phyloP scores from a whole-genome alignment of 208 protist genomes.

The Acanthamoeba royreba region DNA sequence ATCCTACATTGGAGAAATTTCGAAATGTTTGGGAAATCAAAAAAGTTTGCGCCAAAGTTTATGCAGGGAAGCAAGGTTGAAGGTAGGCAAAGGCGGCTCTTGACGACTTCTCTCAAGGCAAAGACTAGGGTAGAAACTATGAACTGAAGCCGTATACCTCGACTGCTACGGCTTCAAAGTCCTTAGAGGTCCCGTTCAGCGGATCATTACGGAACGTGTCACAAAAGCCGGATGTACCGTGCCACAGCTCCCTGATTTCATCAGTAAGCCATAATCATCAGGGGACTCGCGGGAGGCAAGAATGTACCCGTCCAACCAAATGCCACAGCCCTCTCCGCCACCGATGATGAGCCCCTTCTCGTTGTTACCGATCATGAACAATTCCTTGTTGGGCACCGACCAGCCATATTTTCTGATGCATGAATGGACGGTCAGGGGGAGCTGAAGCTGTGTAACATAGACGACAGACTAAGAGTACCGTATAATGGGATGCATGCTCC shows the following conservation, averaged over 20 bases:
- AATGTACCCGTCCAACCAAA: neutral
- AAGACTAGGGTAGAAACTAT: neutral
- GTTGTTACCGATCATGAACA: conserved; percentile 30
- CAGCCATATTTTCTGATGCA: neutral
- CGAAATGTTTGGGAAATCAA: too few relatives aligned
- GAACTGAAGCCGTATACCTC: neutral
- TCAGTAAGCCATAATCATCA: neutral
- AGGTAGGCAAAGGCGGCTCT: too few relatives aligned
- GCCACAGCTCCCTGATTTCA: neutral
- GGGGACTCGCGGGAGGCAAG: neutral
- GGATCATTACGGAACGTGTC: neutral
- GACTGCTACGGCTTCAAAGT: neutral
- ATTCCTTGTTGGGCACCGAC: neutral
- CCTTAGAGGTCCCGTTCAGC: neutral
- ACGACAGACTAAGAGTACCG: neutral
- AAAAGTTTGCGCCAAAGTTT: too few relatives aligned
- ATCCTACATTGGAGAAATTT: too few relatives aligned
- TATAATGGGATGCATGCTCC: neutral
- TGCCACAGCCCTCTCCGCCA: neutral
- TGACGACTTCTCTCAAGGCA: neutral
- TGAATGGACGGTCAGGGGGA: neutral
- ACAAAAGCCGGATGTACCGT: neutral
- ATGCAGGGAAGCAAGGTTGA: too few relatives aligned
- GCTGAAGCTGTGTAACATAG: neutral
- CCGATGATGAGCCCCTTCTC: neutral